phyloP scores from a whole-genome alignment of 176 grass and related monocot genomes.

The Avena atlantica region DNA sequence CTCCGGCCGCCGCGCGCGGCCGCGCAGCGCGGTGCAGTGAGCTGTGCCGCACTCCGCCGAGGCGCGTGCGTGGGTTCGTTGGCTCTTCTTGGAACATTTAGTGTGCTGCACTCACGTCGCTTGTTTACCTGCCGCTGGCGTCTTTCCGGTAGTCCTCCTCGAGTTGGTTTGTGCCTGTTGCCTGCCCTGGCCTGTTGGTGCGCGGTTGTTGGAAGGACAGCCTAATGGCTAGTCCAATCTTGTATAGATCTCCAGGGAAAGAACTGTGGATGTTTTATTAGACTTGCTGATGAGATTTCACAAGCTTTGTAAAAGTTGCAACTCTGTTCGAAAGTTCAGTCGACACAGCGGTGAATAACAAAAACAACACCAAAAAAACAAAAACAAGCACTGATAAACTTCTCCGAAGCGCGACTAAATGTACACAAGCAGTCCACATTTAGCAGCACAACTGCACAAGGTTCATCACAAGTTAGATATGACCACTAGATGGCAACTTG shows the following conservation, averaged over 20 bases:
- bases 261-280: background rate
- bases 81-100: background rate
- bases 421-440: background rate
- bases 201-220: conserved; percentile 27
- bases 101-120: conserved; percentile 1
- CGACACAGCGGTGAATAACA: too few relatives aligned
- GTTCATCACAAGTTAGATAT: background rate
- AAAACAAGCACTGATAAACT: background rate
- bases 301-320: too few relatives aligned
- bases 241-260: conserved; percentile 32
- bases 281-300: too few relatives aligned
- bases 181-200: conserved; percentile 5
- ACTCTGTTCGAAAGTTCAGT: too few relatives aligned
- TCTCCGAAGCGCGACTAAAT: background rate
- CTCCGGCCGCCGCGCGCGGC: background rate
- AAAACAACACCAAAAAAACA: too few relatives aligned
- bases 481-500: background rate
- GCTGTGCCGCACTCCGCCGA: background rate
- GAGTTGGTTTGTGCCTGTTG: too few relatives aligned
- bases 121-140: background rate
- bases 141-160: background rate
- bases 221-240: conserved; percentile 31
- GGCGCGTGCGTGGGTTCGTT: background rate
- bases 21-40: background rate
- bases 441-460: background rate